phyloP scores from a whole-genome alignment of 768 basidiomycete genomes.

The Lentinus tigrinus region DNA sequence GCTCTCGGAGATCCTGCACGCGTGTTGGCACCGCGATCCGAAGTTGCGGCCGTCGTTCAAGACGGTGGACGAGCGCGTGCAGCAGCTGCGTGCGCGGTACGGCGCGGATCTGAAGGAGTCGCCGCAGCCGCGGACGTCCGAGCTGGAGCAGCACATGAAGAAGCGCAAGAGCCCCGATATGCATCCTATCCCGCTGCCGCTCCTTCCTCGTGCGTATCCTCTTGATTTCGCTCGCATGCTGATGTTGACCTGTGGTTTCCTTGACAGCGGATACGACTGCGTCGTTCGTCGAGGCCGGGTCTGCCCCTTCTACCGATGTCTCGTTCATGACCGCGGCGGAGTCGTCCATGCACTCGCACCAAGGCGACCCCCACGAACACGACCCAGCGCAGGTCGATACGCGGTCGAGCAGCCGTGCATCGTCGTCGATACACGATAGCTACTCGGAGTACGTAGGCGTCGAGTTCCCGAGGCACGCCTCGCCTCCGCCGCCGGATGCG shows the following conservation, averaged over 20 bases:
- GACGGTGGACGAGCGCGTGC: constrained; percentile 44
- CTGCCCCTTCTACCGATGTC: constrained; percentile 15
- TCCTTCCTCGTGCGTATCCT: constrained; percentile 16
- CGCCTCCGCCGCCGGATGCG: constrained; percentile 19
- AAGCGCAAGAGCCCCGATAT: constrained; percentile 28
- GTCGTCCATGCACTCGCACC: constrained; percentile 4
- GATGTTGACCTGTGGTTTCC: neutral
- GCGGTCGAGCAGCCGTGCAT: constrained; percentile 13
- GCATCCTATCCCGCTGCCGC: constrained; percentile 22
- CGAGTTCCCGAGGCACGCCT: constrained; percentile 17
- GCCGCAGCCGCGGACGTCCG: constrained; percentile 23
- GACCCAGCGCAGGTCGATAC: constrained; percentile 1
- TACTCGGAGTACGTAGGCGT: neutral
- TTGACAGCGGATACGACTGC: constrained; percentile 18
- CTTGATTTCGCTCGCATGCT: neutral
- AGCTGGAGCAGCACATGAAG: constrained; percentile 23
- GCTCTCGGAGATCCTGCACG: constrained; percentile 44
- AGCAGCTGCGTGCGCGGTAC: constrained; percentile 41
- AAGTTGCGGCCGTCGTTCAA: constrained; percentile 52
- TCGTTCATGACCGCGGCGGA: constrained; percentile 20
- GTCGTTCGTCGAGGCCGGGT: constrained; percentile 16
- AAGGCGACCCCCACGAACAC: neutral
- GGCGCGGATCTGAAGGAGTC: constrained; percentile 36
- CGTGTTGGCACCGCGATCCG: constrained; percentile 60
- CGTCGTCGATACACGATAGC: constrained; percentile 9